These are phyloP conservation scores for Exobasidium rhododendri DNA, from an alignment of 1,284 basidiomycete species.

Conservation along the genomic window DNA sequence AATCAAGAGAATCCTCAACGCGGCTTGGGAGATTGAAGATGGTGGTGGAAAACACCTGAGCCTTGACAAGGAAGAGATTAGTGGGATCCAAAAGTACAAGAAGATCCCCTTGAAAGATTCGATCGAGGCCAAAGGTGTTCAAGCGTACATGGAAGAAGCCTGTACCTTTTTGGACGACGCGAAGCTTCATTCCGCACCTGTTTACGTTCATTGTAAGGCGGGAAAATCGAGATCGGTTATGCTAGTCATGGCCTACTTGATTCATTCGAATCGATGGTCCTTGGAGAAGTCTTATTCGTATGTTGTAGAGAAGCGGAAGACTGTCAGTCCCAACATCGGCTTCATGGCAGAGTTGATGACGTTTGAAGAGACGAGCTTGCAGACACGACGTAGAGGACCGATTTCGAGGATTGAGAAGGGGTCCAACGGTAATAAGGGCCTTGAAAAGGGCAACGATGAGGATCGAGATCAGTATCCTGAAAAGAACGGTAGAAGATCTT, in stretches of 20 bases:
- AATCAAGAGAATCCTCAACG: constrained; percentile 81
- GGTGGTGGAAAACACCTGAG: constrained; percentile 19
- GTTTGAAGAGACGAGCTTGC: constrained; percentile 68
- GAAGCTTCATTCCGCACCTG: constrained; percentile 76
- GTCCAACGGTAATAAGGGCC: background rate
- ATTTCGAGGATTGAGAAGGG: background rate
- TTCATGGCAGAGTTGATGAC: constrained; percentile 96
- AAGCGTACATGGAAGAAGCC: constrained; percentile 74
- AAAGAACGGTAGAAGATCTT: background rate
- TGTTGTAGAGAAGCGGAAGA: constrained; percentile 81
- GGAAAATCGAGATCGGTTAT: constrained; percentile 96
- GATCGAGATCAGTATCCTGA: background rate
- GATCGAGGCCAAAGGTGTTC: constrained; percentile 87
- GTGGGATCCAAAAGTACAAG: constrained; percentile 59
- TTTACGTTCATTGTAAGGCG: constrained; percentile 94
- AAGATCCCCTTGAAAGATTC: constrained; percentile 89
- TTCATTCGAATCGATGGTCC: constrained; percentile 93
- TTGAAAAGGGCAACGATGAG: background rate
- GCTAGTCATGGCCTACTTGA: constrained; percentile 92
- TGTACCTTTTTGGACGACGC: constrained; percentile 88
- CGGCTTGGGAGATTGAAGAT: constrained; percentile 67
- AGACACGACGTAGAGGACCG: background rate
- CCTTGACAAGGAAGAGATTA: constrained; percentile 9
- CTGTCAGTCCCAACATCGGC: constrained; percentile 95
- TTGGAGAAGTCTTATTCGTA: constrained; percentile 83